Evolutionary conservation across 352 stramenopile genomes (phyloP).

Genomic region (Phytophthora sp.): DNA sequence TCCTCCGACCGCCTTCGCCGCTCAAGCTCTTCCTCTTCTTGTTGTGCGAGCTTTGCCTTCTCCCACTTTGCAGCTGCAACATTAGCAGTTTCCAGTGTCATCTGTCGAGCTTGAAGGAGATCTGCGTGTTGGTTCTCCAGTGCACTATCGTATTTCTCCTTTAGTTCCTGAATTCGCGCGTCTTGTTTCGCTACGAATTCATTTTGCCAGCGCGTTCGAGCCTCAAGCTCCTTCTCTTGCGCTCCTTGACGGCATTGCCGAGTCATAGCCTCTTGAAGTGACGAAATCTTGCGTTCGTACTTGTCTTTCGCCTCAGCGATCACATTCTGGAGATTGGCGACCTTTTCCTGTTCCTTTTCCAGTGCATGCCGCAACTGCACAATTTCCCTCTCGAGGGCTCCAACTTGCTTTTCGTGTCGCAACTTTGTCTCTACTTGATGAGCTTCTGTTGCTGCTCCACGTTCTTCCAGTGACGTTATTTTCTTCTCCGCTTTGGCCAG

Average conservation of each 20-base stretch:
- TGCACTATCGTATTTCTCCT: constrained; percentile 72
- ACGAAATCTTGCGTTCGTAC: constrained; percentile 59
- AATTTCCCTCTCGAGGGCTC: constrained; percentile 63
- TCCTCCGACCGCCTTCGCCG: constrained; percentile 37
- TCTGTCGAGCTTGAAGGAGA: constrained; percentile 53
- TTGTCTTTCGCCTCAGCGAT: constrained; percentile 44
- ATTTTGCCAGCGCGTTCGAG: constrained; percentile 68
- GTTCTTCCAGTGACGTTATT: constrained; percentile 48
- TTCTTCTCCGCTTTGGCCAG: constrained; percentile 60
- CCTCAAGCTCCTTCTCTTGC: constrained; percentile 66
- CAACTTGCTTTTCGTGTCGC: constrained; percentile 40
- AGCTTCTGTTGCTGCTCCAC: constrained; percentile 32
- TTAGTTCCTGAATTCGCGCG: constrained; percentile 67
- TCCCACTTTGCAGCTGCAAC: constrained; percentile 57
- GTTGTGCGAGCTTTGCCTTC: constrained; percentile 43
- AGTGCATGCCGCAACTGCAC: constrained; percentile 46
- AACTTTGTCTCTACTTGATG: constrained; percentile 57
- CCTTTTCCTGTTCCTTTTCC: constrained; percentile 63
- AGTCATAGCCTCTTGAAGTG: constrained; percentile 52
- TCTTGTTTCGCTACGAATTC: constrained; percentile 76
- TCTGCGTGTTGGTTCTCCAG: constrained; percentile 67
- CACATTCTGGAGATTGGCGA: constrained; percentile 27
- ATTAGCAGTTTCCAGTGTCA: constrained; percentile 55
- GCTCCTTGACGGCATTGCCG: constrained; percentile 57
- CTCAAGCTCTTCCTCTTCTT: constrained; percentile 52